A percentile compares a stretch with the other conserved stretches of the same genome.
phyloP scores from a whole-genome alignment of 1,284 basidiomycete species.

The Phlebopus sp. region DNA sequence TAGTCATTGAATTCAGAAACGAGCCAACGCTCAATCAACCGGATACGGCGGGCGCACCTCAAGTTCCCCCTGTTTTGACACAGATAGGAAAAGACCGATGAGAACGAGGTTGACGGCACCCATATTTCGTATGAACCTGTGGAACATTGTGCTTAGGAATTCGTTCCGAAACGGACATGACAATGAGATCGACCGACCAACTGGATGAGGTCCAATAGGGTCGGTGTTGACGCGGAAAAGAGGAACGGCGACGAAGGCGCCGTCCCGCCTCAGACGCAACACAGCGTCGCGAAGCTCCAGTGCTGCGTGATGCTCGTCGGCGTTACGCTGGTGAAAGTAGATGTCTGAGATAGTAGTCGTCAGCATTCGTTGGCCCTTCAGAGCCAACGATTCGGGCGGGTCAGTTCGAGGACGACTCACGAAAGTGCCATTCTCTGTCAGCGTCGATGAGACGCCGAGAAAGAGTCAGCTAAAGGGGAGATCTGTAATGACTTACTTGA shows the following conservation, averaged over 20 bases:
- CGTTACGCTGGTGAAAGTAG: constrained; percentile 71
- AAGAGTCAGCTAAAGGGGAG: neutral
- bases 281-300: constrained; percentile 68
- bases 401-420: constrained; percentile 36
- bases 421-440: constrained; percentile 76
- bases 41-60: constrained; percentile 42
- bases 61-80: constrained; percentile 62
- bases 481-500: constrained; percentile 49
- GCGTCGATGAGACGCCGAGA: neutral
- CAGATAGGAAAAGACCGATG: constrained; percentile 70
- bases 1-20: neutral
- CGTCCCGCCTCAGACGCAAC: constrained; percentile 62
- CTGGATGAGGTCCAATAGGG: constrained; percentile 74
- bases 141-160: too few relatives aligned
- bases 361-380: neutral
- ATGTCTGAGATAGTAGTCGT: constrained; percentile 47
- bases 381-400: too few relatives aligned
- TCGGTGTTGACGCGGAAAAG: constrained; percentile 64
- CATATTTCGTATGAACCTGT: constrained; percentile 76
- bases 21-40: neutral
- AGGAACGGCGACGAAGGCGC: constrained; percentile 75
- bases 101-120: constrained; percentile 69
- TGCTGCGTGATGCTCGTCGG: constrained; percentile 59
- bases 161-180: neutral
- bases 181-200: constrained; percentile 43